phyloP scores from a whole-genome alignment of 345 rosid genomes.

The Salix caprea region DNA sequence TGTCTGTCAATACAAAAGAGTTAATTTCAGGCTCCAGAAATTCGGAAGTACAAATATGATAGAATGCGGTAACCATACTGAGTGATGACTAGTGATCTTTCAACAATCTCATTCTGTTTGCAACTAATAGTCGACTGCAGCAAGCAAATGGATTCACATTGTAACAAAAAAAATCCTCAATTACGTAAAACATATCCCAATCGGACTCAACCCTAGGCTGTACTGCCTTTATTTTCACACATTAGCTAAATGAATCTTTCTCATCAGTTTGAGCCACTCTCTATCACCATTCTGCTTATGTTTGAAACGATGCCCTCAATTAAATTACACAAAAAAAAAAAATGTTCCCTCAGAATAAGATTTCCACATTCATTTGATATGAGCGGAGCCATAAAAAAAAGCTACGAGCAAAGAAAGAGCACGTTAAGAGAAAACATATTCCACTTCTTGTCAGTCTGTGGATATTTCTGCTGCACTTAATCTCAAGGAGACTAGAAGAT shows the following conservation, averaged over 20 bases:
- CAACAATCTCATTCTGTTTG: neutral
- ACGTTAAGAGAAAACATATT: neutral
- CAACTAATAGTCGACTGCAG: neutral
- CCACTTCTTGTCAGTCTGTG: neutral
- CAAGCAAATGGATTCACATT: neutral
- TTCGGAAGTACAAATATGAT: neutral
- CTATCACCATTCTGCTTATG: neutral
- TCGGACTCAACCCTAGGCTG: neutral
- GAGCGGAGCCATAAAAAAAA: neutral
- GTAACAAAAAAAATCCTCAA: neutral
- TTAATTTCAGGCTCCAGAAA: constrained; percentile 23
- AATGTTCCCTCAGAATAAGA: neutral
- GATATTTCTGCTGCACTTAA: neutral
- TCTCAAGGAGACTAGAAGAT: neutral
- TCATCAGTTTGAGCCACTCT: neutral
- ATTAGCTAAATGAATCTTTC: neutral
- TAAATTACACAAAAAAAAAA: neutral
- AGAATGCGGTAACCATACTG: neutral
- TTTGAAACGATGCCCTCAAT: neutral
- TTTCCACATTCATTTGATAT: neutral
- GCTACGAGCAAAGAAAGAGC: neutral
- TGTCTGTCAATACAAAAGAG: constrained; percentile 46
- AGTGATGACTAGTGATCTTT: neutral
- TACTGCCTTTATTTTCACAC: neutral
- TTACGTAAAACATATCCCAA: neutral